Evolutionary conservation across 2,329 filamentous ascomycete genomes (phyloP), one percentile per base, ranked within the genome.

Genomic region (Zasmidium angulare): DNA sequence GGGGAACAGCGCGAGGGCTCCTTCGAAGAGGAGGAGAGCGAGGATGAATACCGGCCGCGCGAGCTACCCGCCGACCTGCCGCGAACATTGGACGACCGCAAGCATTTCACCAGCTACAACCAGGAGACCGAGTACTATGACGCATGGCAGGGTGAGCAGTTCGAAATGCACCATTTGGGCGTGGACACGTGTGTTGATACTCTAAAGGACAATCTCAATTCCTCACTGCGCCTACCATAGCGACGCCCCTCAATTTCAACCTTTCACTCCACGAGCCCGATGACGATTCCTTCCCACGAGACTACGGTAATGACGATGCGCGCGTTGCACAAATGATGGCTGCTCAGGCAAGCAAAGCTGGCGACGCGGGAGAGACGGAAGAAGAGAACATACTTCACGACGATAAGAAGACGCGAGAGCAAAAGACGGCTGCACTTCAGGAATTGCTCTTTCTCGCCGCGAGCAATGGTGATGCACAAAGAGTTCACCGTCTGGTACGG

Each of bases 121-220:
- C 83, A 89, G 57, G 95, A 98, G 81, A 96, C 93, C 46, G 95
- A 98, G 81, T 91, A 97, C 79, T 99, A 98, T 75, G 95, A 99
- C 83, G 95, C 91, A 68, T 99, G 95, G 95, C 92, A 98, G 87
- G 93, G 93, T 89, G 75, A 73, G 81, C 63, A 26, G 52, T 66
- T n/a, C 56, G 82, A 66, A 63, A 11, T 78, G 59, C 60, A 10
- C 11, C 47, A 12, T 3, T 24, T 53, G 19, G 9, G 12, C 36
- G 4, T 14, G 36, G 36, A 19, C 36, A 43, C n/a, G n/a, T 43
- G n/a, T 43, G 36, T 43, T 43, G 36, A 43, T 43, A 17, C 12
- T 29, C 11, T 46, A 21, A 56, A 97, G 93, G 93, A 66, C 91
- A 97, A 82, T 96, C 93, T 48, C 93, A 97, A 78, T 96, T 96